Evolutionary conservation across 202 grass and related monocot species (phyloP).

Genomic region (Zizania palustris): DNA sequence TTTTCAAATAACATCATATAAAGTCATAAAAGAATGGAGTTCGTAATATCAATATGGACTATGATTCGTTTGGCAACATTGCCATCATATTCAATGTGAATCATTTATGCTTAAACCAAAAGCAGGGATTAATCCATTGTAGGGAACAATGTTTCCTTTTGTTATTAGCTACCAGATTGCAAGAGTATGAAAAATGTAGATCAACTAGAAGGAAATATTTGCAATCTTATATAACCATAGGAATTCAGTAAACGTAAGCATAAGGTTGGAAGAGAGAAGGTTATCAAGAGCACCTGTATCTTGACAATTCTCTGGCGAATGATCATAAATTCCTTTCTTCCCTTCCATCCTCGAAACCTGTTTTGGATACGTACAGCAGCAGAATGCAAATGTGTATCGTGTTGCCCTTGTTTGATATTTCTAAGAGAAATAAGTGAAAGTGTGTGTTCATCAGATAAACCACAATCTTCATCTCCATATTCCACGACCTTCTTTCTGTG

Average conservation of each 20-base stretch:
- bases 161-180: constrained; percentile 13
- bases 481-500: constrained; percentile 67
- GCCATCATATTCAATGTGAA: background rate
- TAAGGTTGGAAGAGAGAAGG: constrained; percentile 17
- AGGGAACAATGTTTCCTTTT: constrained; percentile 13
- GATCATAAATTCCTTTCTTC: constrained; percentile 80
- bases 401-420: constrained; percentile 52
- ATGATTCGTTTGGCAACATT: constrained; percentile 16
- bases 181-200: background rate
- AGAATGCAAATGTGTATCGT: constrained; percentile 61
- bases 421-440: constrained; percentile 75
- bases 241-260: background rate
- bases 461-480: constrained; percentile 51
- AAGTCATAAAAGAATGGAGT: background rate
- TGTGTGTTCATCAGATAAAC: constrained; percentile 59
- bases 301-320: constrained; percentile 85
- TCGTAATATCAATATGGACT: constrained; percentile 2
- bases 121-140: background rate
- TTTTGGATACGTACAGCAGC: constrained; percentile 86
- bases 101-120: constrained; percentile 26
- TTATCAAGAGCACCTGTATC: constrained; percentile 57
- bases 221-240: background rate
- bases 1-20: constrained; percentile 24
- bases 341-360: constrained; percentile 89
- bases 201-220: constrained; percentile 4